Evolutionary conservation across 768 basidiomycete genomes (phyloP), one percentile per base, ranked within the genome.

Genomic region (Podaxis rugospora): DNA sequence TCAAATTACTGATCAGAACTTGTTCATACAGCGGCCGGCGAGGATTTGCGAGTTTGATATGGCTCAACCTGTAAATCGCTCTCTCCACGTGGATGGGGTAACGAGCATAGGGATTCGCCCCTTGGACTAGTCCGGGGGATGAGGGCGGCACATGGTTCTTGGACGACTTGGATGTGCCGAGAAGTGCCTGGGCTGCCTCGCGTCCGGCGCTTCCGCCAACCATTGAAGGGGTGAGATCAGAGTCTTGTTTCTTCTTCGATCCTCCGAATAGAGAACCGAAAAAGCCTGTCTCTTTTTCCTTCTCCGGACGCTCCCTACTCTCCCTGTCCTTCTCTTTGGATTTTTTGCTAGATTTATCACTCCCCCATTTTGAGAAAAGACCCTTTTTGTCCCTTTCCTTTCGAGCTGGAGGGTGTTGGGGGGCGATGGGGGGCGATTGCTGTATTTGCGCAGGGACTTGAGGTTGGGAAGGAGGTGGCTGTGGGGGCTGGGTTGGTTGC

Each of bases 51-150:
- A 99, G 81, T 74, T 99, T 99, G 80, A 99, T 99, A 70, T 99
- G 97, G 71, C 93, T 95, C 53, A 99, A 79, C 62, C 97, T 83
- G 75, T 99, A 99, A 51, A 99, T 95, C 2, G 97, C 97, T 36
- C 97, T 86, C 72, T 99, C 97, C 64, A 99, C 97, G 69, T 99
- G 97, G 62, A 99, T 98, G 7, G 97, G 97, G 71, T 98, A 95
- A 65, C 97, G 86, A 54, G 95, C 76, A 63, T 82, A 84, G 54
- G 79, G 77, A 66, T 82, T 80, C 36, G 75, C 71, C 7, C 76
- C 78, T 13, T 76, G 72, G 11, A 76, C 75, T 42, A 79, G 70
- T 23, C 76, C 83, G 21, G 90, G 87, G 10, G 89, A 88, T 3
- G 83, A 75, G 6, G 89, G 85, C 0, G 87, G 80, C 23, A 79